Percentiles rank a stretch among this genome's conserved stretches.
Conservation (phyloP, 176 grass and related monocot genomes). For the Pontederia crassipes region DNA sequence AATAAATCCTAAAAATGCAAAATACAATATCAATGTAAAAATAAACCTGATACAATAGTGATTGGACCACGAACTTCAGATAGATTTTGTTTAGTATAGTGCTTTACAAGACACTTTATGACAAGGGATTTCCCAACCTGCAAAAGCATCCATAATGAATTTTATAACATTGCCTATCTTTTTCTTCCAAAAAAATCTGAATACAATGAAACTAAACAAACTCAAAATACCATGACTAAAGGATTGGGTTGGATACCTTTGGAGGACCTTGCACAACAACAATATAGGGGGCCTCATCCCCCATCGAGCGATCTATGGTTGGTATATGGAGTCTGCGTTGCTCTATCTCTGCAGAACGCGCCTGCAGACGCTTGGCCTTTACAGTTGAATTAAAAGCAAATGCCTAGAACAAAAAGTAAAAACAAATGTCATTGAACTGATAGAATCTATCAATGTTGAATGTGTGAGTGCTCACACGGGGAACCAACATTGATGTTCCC, state of each 20-base stretch:
- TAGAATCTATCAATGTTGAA: background rate
- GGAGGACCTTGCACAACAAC: conserved; percentile 97
- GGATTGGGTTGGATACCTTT: conserved; percentile 31
- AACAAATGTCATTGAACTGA: conserved; percentile 1
- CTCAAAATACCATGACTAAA: background rate
- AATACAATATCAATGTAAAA: background rate
- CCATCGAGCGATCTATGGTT: conserved; percentile 62
- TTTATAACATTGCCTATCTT: background rate
- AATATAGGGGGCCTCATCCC: conserved; percentile 81
- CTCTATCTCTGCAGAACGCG: conserved; percentile 70
- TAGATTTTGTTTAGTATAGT: conserved; percentile 91
- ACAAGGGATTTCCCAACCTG: conserved; percentile 92
- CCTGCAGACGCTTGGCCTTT: conserved; percentile 75
- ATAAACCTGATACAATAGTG: conserved; percentile 81
- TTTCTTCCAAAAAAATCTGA: background rate
- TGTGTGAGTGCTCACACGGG: background rate
- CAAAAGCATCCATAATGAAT: background rate
- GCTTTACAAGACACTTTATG: conserved; percentile 91
- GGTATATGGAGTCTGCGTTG: conserved; percentile 76
- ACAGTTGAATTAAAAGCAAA: conserved; percentile 83
- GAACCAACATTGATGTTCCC: too few relatives aligned
- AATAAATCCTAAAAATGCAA: background rate
- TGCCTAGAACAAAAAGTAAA: conserved; percentile 38
- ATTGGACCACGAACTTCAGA: conserved; percentile 80
- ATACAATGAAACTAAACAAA: background rate